Conservation (phyloP, 163 green algal genomes). For the Trebouxia gelatinosa region DNA sequence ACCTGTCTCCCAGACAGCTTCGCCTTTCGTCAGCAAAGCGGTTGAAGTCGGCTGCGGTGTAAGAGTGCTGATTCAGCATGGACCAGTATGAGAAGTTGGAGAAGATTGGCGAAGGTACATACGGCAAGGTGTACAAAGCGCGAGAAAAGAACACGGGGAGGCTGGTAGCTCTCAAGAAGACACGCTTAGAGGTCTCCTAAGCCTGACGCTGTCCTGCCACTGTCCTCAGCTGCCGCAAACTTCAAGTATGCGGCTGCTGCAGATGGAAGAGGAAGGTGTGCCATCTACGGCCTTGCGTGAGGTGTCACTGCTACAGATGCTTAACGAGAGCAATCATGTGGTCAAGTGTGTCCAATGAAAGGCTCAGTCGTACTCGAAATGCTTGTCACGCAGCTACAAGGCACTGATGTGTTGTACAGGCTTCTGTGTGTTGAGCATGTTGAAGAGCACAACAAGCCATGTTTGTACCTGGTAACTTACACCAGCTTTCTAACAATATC, state of each 20-base stretch:
- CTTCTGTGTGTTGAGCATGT: constrained; percentile 95
- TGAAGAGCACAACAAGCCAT: constrained; percentile 94
- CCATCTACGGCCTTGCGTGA: constrained; percentile 96
- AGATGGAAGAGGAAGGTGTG: constrained; percentile 99
- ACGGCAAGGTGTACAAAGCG: constrained; percentile 97
- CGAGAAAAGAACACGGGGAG: constrained; percentile 80
- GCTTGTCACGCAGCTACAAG: too few relatives aligned
- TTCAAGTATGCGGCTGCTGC: not conserved
- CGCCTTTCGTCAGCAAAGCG: too few relatives aligned
- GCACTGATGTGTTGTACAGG: constrained; percentile 58
- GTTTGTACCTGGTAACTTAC: constrained; percentile 89
- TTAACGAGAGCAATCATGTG: constrained; percentile 95
- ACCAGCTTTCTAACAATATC: not conserved
- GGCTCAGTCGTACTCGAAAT: not conserved
- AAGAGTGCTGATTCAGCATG: constrained; percentile 38
- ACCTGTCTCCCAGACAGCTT: too few relatives aligned
- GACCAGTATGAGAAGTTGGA: constrained; percentile 97
- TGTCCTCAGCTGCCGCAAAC: too few relatives aligned
- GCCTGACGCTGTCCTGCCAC: not conserved
- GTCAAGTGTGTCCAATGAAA: constrained; percentile 87
- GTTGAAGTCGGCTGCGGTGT: too few relatives aligned
- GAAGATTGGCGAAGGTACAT: constrained; percentile 97
- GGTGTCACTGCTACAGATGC: constrained; percentile 97
- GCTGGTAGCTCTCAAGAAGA: constrained; percentile 99
- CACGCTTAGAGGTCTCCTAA: constrained; percentile 81